phyloP scores from a whole-genome alignment of 2,329 filamentous ascomycete genomes.

The Dactylellina cionopaga region DNA sequence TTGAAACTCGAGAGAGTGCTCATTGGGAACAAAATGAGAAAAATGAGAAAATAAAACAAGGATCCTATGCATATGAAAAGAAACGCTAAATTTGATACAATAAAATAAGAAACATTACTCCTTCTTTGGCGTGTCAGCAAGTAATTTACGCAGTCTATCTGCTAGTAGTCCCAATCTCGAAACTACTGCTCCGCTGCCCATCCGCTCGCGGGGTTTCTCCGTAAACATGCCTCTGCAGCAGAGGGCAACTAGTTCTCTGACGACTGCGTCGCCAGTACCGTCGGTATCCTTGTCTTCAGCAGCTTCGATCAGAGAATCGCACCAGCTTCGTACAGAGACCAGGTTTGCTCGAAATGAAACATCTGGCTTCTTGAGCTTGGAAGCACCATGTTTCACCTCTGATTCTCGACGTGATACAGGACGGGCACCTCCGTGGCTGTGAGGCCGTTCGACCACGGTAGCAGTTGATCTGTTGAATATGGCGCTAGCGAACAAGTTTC shows the following conservation, averaged over 20 bases:
- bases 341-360: constrained; percentile 45
- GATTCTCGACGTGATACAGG: constrained; percentile 30
- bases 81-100: neutral
- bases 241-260: constrained; percentile 35
- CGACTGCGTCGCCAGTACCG: constrained; percentile 42
- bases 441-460: constrained; percentile 19
- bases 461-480: constrained; percentile 29
- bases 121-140: constrained; percentile 24
- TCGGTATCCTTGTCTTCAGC: constrained; percentile 49
- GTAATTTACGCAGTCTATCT: constrained; percentile 35
- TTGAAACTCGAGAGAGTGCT: neutral
- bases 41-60: neutral
- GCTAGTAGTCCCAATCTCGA: constrained; percentile 38
- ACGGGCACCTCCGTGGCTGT: constrained; percentile 7
- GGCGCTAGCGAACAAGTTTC: constrained; percentile 17
- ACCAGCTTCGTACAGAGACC: constrained; percentile 33
- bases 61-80: neutral
- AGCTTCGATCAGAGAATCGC: constrained; percentile 37
- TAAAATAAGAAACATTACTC: neutral
- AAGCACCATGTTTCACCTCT: neutral
- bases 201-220: constrained; percentile 38
- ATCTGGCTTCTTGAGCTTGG: constrained; percentile 32
- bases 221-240: constrained; percentile 48
- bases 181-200: constrained; percentile 43
- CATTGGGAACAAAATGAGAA: neutral